Base-by-base conservation (phyloP, 106 monocot genomes). In the Allium cepa region DNA sequence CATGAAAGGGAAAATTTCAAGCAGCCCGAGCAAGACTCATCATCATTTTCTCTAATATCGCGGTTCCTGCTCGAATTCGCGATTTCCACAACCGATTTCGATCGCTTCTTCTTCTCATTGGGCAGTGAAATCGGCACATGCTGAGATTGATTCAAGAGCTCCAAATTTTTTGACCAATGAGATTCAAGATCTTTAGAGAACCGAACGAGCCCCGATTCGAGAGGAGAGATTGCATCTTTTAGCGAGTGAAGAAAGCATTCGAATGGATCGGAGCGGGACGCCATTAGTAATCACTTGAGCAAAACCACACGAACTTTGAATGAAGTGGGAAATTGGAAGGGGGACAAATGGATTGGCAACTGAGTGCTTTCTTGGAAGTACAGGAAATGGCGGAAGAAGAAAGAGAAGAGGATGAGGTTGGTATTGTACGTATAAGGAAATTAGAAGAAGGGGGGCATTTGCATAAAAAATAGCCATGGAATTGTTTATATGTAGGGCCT, bases 11-110 rank as follows among this genome's bases (percentile, higher is more conserved):
- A 62, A 27, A 87, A 80, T 18, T 62, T 65, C 53, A 82, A 65
- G 75, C 82, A 86, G 46, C 79, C 79, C 27, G 58, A 59, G 58
- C 82, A 86, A 49, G 79, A 82, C 60, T 57, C 88, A 17, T 22
- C 68, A n/a, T 67, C 72, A 9, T 49, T 59, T 64, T 55, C 50
- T 17, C 45, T 68, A 60, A 49, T 60, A 1, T 28, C 62, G 67
- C 73, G 27, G n/a, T 61, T 75, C 72, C 48, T 69, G 7, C 15
- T 26, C n/a, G 78, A 73, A 45, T 79, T 74, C 16, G 68, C 75
- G 26, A 75, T 73, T 3, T 73, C 14, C 12, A 77, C 14, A 46
- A 76, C 46, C 1, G 77, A 62, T 49, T 68, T 79, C 27, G 63
- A 64, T 0, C 68, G 64, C 6, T 53, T 71, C 68, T 58, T 75